These are phyloP conservation scores for Raddia guianensis DNA, from an alignment of 176 grass and related monocot genomes.

Conservation along the genomic window DNA sequence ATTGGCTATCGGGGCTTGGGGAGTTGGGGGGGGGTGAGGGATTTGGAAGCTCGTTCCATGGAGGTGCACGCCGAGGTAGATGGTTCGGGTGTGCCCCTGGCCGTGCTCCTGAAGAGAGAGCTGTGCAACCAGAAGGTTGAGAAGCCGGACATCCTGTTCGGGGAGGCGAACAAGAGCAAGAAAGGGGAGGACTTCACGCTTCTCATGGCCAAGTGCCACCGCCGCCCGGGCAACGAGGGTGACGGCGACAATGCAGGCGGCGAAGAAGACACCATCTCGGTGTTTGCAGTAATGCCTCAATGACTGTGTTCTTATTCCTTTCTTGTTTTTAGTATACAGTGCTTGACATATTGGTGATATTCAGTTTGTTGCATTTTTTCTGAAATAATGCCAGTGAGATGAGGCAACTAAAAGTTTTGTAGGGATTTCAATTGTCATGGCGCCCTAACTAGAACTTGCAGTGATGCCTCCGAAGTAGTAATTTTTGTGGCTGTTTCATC, in stretches of 20 bases:
- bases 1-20: constrained; percentile 8
- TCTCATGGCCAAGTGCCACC: constrained; percentile 54
- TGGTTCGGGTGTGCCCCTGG: constrained; percentile 73
- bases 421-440: constrained; percentile 1
- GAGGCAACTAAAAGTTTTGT: constrained; percentile 11
- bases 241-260: constrained; percentile 34
- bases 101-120: constrained; percentile 89
- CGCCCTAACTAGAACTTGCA: constrained; percentile 36
- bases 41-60: constrained; percentile 32
- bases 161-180: constrained; percentile 84
- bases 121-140: constrained; percentile 85
- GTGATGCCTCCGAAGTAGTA: constrained; percentile 3
- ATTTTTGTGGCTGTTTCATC: constrained; percentile 13
- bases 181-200: constrained; percentile 97
- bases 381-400: background rate
- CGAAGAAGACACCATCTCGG: constrained; percentile 59
- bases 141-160: constrained; percentile 82
- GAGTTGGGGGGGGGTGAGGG: background rate
- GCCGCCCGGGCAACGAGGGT: constrained; percentile 37
- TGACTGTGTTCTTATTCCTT: constrained; percentile 29
- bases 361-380: constrained; percentile 4
- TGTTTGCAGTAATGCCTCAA: constrained; percentile 73
- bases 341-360: background rate
- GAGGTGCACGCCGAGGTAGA: constrained; percentile 58
- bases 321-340: background rate